Conservation (phyloP, 257 asterid genomes). For the Solanum corneliomulleri region DNA sequence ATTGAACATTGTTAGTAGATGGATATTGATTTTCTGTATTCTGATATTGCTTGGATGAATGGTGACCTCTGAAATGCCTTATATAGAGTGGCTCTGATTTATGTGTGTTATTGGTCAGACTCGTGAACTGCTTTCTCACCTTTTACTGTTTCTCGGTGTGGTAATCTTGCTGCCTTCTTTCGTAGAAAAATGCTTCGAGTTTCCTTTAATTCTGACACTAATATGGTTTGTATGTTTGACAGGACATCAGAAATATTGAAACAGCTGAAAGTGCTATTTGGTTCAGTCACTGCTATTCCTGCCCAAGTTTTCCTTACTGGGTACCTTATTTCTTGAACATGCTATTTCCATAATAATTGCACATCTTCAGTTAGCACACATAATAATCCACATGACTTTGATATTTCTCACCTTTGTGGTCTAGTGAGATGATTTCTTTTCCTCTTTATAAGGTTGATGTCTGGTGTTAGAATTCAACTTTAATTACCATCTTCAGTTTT, state of each 20-base stretch:
- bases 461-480: not conserved
- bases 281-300: constrained; percentile 50
- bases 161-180: not conserved
- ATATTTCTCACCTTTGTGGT: not conserved
- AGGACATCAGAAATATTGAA: constrained; percentile 58
- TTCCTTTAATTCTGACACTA: not conserved
- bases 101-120: not conserved
- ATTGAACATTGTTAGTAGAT: not conserved
- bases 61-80: not conserved
- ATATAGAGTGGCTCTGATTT: not conserved
- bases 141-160: not conserved
- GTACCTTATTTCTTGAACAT: constrained; percentile 21
- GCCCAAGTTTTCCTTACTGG: constrained; percentile 54
- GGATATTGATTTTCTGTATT: not conserved
- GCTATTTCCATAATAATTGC: not conserved
- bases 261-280: constrained; percentile 62
- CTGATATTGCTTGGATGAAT: not conserved
- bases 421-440: not conserved
- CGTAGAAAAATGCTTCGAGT: not conserved
- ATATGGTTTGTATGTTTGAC: constrained; percentile 16
- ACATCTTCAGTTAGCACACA: not conserved
- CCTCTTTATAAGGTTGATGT: not conserved
- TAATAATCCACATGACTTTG: not conserved
- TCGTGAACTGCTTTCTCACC: not conserved
- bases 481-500: not conserved